Evolutionary conservation across 1,139 yeast genomes (phyloP).

Genomic region (Suhomyces bokatorum): DNA sequence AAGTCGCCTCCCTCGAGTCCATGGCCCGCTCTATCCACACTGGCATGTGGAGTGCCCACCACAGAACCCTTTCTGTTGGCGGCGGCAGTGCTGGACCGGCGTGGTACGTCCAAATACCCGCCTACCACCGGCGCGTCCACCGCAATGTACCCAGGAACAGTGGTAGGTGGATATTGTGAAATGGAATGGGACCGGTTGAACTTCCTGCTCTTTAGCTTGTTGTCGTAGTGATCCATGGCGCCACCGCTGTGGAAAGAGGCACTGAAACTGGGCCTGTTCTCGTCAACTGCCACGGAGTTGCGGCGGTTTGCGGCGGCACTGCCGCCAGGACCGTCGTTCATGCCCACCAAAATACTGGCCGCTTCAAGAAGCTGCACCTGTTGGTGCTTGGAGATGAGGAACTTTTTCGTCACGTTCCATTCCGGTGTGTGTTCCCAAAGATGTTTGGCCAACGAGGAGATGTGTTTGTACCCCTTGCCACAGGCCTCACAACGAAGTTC

Average conservation of each 20-base stretch:
- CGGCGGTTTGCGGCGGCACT: constrained; percentile 17
- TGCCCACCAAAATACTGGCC: constrained; percentile 79
- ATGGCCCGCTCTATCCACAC: not conserved
- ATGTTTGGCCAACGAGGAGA: constrained; percentile 76
- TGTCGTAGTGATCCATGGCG: constrained; percentile 5
- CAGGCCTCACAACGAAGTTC: constrained; percentile 86
- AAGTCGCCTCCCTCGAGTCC: constrained; percentile 8
- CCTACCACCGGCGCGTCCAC: constrained; percentile 17
- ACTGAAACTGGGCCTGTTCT: constrained; percentile 7
- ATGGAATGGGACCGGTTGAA: constrained; percentile 15
- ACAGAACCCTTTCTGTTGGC: constrained; percentile 12
- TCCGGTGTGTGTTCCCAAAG: constrained; percentile 85
- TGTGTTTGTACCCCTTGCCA: constrained; percentile 87
- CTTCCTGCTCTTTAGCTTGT: constrained; percentile 3
- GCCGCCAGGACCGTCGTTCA: constrained; percentile 51
- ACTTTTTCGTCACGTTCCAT: constrained; percentile 82
- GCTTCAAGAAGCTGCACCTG: constrained; percentile 88
- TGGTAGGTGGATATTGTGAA: constrained; percentile 17
- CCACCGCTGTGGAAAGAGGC: constrained; percentile 2
- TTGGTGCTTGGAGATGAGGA: constrained; percentile 83
- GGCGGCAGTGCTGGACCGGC: constrained; percentile 1
- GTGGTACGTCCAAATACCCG: constrained; percentile 22
- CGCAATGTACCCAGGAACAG: constrained; percentile 11
- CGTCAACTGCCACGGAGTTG: constrained; percentile 14
- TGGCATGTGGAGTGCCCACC: constrained; percentile 1